Base-by-base conservation (phyloP, 257 asterid species). In the Cordia subcordata region DNA sequence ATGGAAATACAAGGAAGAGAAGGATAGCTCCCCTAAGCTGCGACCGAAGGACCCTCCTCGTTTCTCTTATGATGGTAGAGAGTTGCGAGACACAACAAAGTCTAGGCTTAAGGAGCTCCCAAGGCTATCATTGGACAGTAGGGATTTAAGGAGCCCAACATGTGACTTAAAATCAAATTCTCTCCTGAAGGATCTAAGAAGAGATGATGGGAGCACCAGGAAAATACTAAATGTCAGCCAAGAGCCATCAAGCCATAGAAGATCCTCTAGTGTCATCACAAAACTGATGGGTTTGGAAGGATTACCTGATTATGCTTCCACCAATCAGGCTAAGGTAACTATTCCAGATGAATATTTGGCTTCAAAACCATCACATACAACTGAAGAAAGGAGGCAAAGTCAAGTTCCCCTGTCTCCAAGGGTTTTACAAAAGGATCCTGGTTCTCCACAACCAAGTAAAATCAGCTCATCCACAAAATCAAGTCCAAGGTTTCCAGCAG, bases 211-310 rank as follows among this genome's bases (percentile, higher is more conserved):
- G 63, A 74, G 63, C 35, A 22, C 50, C 49, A 63, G 61, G 27
- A 67, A 60, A 57, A 23, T 49, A 49, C 55, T 61, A 45, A 68
- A 59, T 23, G 21, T 51, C 45, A 70, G 85, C 62, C 79, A 76
- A 65, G 94, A 77, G 39, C 74, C 81, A 8, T 86, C 73, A 63
- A 67, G 78, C 67, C 79, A 85, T 18, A 75, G 65, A 52, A 70
- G 84, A 63, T 84, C 97, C 21, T 85, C 99, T 16, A 79, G 77
- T 59, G 71, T 93, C 8, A 85, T 93, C 10, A 94, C 92, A 27
- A 93, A 82, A 88, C 82, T 93, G 32, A 93, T 93, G 99, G 99
- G 99, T 9, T 75, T 93, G 85, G 95, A 87, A 46, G 68, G 68
- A 38, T 76, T 85, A 53, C 85, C 96, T 52, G 57, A 71, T 15